Evolutionary conservation across 2,329 filamentous ascomycete genomes (phyloP), one percentile per base, ranked within the genome.

Genomic region (Fusarium abutilonis): DNA sequence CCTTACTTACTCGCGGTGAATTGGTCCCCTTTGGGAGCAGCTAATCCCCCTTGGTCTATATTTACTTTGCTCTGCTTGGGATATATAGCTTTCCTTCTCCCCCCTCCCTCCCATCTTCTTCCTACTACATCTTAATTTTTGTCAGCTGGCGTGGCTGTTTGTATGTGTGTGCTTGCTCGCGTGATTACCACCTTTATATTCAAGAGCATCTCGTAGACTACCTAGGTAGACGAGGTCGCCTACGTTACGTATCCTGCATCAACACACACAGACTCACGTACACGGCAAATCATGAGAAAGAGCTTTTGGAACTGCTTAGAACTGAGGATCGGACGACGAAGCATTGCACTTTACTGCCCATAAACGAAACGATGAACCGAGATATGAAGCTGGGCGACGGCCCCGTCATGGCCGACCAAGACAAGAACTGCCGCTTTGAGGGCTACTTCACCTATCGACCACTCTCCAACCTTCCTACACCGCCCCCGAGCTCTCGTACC

Each of bases 401-500:
- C 19, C 14, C 47, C 38, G 46, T 50, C 45, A 57, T 56, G 56
- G 40, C 50, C 44, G 56, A 58, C 52, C 53, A 63, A 48, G 56
- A 62, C 54, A 64, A 50, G 45, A 52, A 55, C 53, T 56, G 56
- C 61, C 57, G 56, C 26, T 60, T 53, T 46, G 79, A 82, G 52
- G 79, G 80, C 62, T 86, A 84, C 74, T 86, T 87, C 69, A 87
- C 86, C 63, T 90, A 89, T 74, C 83, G 86, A 43, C 87, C 87
- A 9, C 79, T 90, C 47, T 89, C 87, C 28, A 88, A 87, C 73
- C 81, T 90, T 19, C 87, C 87, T 19, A 90, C 87, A 48, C 87
- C 87, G 61, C 87, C 87, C 40, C 82, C 82, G 10, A 87, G 84
- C 40, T 82, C 81, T 50, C 73, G 68, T 48, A 74, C 71, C 62